Evolutionary conservation across 2,329 filamentous ascomycete genomes (phyloP), one percentile per base, ranked within the genome.

Genomic region (Aspergillus pseudoterreus): DNA sequence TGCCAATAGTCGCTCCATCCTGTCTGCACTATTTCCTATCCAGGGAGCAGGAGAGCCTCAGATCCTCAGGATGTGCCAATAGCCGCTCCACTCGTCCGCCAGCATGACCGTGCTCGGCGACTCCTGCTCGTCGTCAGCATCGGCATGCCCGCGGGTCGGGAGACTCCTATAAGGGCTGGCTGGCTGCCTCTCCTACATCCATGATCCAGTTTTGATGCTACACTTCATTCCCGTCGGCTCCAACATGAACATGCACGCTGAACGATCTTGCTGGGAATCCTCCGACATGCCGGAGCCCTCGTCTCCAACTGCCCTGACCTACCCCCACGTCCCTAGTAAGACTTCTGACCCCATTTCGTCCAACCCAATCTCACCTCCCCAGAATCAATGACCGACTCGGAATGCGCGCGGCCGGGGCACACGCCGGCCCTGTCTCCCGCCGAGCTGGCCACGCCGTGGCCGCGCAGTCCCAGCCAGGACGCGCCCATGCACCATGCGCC

Each of bases 201-300:
- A 6, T 22, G 6, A 1, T 22, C 22, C 22, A 6, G 22, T 5
- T 5, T 22, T 22, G 22, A 22, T 22, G 22, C 22, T 22, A 22
- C 22, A 22, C 22, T 22, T 22, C 22, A 22, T 22, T 22, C 22
- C 2, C 22, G 22, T 22, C 22, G 6, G 22, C 22, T 22, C 22
- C 22, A 22, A 22, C 22, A 53, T 67, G 53, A 64, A 63, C 57
- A 58, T 63, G 52, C 59, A 63, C 43, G 61, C 61, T 54, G 65
- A 57, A 62, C 60, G 60, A 66, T 60, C 63, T 39, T 67, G 30
- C 47, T 66, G 62, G 65, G 57, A 60, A 61, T 64, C 51, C 57
- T 67, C 63, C 54, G 64, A 59, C 43, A 52, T 63, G 46, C 57
- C 53, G 60, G 64, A 63, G 61, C 62, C 47, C 43, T 64, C 54